Evolutionary conservation across 768 basidiomycete genomes (phyloP), one percentile per base, ranked within the genome.

Genomic region (Macrolepiota albuminosa): DNA sequence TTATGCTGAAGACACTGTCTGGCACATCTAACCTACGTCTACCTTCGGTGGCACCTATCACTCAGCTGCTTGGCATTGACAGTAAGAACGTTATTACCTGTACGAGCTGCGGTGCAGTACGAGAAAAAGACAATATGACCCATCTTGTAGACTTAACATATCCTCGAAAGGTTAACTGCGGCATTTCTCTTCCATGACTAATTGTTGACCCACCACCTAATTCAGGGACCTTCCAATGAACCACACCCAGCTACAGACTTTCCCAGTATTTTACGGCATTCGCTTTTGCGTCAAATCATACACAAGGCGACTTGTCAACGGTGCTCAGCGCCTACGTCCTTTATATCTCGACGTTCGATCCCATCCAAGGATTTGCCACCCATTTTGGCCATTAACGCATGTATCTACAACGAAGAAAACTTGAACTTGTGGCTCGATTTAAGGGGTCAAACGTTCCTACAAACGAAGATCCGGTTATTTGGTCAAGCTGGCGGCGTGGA

Each of bases 131-230:
- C 55, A 85, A 87, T 58, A 79, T 89, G 72, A 84, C 89, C 2
- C 93, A 96, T 69, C 80, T 94, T 6, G 73, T 97, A 18, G 97
- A 98, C 68, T 71, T 98, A 70, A 73, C 84, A 11, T 98, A 98
- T 70, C 93, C 94, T 5, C 84, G 88, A 50, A 92, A 87, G 75
- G 94, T 94, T 37, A 36, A 76, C 62, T 7, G 29, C 3, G n/a
- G 14, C 53, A 16, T 29, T 58, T 55, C 24, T 33, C 56, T 45
- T 46, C 57, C 58, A 21, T 49, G 26, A 26, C 10, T 31, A 16
- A 47, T 47, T 10, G 46, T 37, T 58, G 16, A 51, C 26, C 48
- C 56, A 60, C 59, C 34, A 40, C 43, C 14, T 34, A 37, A 54
- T 31, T 33, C 55, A 80, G 76, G 67, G 63, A 1, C 66, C 69